Evolutionary conservation across 1,139 yeast genomes (phyloP).

Genomic region (Trichomonascaceae sp.): DNA sequence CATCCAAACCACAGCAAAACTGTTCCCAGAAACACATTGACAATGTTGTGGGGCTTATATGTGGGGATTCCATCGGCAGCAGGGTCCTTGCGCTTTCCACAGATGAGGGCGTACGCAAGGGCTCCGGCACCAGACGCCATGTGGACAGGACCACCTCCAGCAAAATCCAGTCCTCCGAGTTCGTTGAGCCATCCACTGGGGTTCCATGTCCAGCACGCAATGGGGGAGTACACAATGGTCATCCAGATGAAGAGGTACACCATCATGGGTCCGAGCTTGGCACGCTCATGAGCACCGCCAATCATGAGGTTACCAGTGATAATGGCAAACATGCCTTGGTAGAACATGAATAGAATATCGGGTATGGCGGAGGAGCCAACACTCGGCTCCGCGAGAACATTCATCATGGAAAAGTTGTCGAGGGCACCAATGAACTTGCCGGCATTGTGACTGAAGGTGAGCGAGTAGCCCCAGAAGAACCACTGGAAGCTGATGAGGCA

Average conservation of each 20-base stretch:
- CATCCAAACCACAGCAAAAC: conserved; percentile 95
- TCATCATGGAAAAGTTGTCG: conserved; percentile 63
- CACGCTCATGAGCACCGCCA: conserved; percentile 97
- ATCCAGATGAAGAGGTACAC: conserved; percentile 85
- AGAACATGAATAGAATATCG: conserved; percentile 75
- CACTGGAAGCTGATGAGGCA: conserved; percentile 79
- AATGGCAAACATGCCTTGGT: conserved; percentile 94
- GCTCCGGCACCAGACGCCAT: conserved; percentile 93
- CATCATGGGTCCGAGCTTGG: conserved; percentile 95
- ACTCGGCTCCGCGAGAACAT: conserved; percentile 72
- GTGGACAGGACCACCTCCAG: conserved; percentile 98
- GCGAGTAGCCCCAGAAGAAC: conserved; percentile 96
- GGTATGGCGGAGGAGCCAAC: conserved; percentile 54
- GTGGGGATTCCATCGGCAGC: conserved; percentile 49
- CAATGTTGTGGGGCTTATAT: conserved; percentile 63
- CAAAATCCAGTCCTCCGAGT: conserved; percentile 84
- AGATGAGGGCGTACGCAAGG: conserved; percentile 74
- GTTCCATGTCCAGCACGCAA: conserved; percentile 98
- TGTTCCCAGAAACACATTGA: conserved; percentile 86
- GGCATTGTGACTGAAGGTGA: conserved; percentile 63
- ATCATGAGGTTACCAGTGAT: conserved; percentile 86
- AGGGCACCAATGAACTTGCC: conserved; percentile 68
- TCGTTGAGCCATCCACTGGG: conserved; percentile 73
- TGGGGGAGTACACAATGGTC: conserved; percentile 89
- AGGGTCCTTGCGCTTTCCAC: conserved; percentile 80